phyloP scores from a whole-genome alignment of 2,329 filamentous ascomycete species.

The Podosphaera aphanis region DNA sequence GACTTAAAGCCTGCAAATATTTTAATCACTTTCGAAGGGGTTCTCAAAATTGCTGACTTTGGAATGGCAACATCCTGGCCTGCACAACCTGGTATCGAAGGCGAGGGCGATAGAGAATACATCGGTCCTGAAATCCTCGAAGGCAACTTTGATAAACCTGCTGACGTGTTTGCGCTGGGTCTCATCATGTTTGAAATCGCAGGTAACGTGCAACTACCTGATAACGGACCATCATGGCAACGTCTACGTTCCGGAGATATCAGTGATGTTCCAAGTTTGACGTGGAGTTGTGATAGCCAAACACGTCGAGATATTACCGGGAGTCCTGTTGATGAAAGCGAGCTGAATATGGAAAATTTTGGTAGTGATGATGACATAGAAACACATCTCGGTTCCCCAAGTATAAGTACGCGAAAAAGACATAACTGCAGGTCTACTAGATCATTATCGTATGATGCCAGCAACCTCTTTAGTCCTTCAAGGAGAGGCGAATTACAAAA shows the following conservation, averaged over 20 bases:
- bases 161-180: constrained; percentile 82
- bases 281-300: constrained; percentile 49
- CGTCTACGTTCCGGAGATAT: constrained; percentile 75
- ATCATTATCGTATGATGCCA: constrained; percentile 15
- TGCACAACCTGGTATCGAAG: constrained; percentile 52
- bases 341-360: constrained; percentile 13
- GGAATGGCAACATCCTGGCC: constrained; percentile 63
- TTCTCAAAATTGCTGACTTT: constrained; percentile 70
- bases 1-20: constrained; percentile 73
- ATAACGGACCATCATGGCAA: constrained; percentile 81
- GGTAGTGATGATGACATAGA: constrained; percentile 20
- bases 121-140: constrained; percentile 81
- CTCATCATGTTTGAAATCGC: constrained; percentile 89
- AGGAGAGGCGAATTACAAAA: constrained; percentile 33
- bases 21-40: constrained; percentile 58
- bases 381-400: constrained; percentile 18
- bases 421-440: constrained; percentile 11
- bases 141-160: constrained; percentile 69
- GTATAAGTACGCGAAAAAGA: constrained; percentile 12
- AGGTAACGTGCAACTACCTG: constrained; percentile 77
- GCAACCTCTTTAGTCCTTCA: constrained; percentile 18
- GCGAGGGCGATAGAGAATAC: constrained; percentile 89
- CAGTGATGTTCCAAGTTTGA: constrained; percentile 69
- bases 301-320: constrained; percentile 54
- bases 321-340: constrained; percentile 28